A percentile compares a stretch with the other conserved stretches of the same genome.
phyloP scores from a whole-genome alignment of 2,329 filamentous ascomycete species.

The Alternaria tenuissima region DNA sequence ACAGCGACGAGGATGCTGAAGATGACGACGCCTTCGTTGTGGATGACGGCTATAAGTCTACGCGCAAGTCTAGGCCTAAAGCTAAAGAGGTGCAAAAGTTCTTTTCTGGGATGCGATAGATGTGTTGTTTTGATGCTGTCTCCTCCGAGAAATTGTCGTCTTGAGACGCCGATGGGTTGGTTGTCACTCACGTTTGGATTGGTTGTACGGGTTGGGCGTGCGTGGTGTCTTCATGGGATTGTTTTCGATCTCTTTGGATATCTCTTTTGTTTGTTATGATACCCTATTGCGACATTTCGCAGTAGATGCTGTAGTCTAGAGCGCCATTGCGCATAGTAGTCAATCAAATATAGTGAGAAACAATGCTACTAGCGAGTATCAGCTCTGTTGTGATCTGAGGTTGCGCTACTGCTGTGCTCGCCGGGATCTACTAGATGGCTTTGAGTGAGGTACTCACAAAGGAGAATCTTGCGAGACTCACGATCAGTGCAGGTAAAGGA shows the following conservation, averaged over 20 bases:
- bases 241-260: neutral
- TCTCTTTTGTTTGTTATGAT: neutral
- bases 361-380: no score
- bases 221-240: neutral
- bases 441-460: no score
- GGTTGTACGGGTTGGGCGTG: neutral
- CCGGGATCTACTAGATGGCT: no score
- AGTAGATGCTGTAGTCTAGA: neutral
- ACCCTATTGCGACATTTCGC: neutral
- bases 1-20: neutral
- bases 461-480: no score
- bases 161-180: neutral
- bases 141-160: neutral
- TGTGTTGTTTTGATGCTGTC: neutral
- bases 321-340: neutral
- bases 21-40: neutral
- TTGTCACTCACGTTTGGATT: neutral
- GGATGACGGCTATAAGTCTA: neutral
- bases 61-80: slow-evolving; percentile 1
- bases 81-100: neutral
- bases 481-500: no score
- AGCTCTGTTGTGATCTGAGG: no score
- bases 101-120: neutral
- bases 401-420: no score
- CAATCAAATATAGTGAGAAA: no score